Evolutionary conservation across 179 eudicot species (phyloP), one percentile per base, ranked within the genome.

Genomic region (Gypsophila paniculata): DNA sequence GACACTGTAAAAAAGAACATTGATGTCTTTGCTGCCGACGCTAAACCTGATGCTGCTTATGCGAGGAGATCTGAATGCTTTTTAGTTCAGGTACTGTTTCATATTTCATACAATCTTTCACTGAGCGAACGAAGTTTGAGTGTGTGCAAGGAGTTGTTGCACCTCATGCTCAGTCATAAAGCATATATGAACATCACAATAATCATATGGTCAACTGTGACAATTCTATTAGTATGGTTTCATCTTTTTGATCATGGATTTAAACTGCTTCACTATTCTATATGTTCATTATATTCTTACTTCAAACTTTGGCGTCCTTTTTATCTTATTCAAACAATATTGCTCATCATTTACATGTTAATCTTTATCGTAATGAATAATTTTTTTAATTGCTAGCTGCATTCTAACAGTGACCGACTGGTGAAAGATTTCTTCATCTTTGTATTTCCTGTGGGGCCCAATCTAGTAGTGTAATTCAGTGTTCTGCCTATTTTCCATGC

Each of bases 31-130:
- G 78, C 83, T 44, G 75, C 79, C 11, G 87, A 76, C 69, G 73
- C 80, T 76, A 84, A 77, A 76, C 72, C 78, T 60, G 96, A 92
- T 59, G 70, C 80, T 65, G 76, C 78, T 59, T 66, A 73, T 32
- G 49, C 83, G 21, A 77, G 79, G 75, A 85, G 83, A 77, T 83
- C 88, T 38, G 97, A 89, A 54, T 87, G 91, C 68, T 49, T 83
- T 65, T 9, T 89, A 72, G 98, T 89, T 62, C 96, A 92, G 93
- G 99, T 92, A 83, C 69, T 60, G 38, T 42, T 59, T 61, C 74
- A 58, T 61, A 49, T 67, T 66, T 9, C 26, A 12, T 44, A 68
- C 63, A 34, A 8, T 54, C 17, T 68, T 72, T 54, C 52, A 29
- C 61, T 55, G 22, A 44, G 18, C 58, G 51, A 49, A 32, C 15